A percentile compares a stretch with the other conserved stretches of the same genome.
These are phyloP conservation scores for Tillandsia leiboldiana DNA, from an alignment of 176 grass and related monocot genomes.

Conservation along the genomic window DNA sequence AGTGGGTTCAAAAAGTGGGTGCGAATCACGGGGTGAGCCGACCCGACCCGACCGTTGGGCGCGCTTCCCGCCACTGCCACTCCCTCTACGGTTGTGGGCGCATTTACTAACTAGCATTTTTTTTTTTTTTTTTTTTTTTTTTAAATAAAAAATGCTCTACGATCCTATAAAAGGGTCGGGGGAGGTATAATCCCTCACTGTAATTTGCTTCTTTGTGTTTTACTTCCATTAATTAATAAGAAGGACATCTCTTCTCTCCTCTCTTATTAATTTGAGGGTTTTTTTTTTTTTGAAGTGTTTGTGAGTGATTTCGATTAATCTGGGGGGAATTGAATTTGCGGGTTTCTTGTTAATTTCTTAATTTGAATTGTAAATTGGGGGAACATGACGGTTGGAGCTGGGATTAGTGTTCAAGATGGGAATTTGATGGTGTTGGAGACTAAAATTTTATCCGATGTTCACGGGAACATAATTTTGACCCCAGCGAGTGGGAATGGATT, in stretches of 20 bases:
- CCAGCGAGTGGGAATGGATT: slow-evolving; percentile 35
- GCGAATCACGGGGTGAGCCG: neutral
- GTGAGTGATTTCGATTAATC: no score
- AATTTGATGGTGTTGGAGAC: slow-evolving; percentile 44
- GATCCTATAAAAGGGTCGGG: no score
- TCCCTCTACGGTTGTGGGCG: neutral
- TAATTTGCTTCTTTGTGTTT: no score
- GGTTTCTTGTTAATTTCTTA: neutral
- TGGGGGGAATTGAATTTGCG: neutral
- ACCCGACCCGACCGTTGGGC: neutral
- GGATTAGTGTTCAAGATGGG: slow-evolving; percentile 48
- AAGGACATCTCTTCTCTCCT: no score
- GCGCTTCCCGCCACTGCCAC: neutral
- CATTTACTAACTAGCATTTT: neutral
- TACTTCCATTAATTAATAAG: no score
- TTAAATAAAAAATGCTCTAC: no score
- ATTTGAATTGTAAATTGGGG: neutral
- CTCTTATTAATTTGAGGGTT: no score
- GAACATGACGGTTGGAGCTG: slow-evolving; percentile 65
- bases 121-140: no score
- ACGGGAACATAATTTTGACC: slow-evolving; percentile 47
- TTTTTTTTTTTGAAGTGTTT: no score
- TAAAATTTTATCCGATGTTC: slow-evolving; percentile 41
- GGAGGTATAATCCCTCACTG: no score
- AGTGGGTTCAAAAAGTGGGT: neutral